phyloP scores from a whole-genome alignment of 306 rosid species.

The Sphenostylis stenocarpa region DNA sequence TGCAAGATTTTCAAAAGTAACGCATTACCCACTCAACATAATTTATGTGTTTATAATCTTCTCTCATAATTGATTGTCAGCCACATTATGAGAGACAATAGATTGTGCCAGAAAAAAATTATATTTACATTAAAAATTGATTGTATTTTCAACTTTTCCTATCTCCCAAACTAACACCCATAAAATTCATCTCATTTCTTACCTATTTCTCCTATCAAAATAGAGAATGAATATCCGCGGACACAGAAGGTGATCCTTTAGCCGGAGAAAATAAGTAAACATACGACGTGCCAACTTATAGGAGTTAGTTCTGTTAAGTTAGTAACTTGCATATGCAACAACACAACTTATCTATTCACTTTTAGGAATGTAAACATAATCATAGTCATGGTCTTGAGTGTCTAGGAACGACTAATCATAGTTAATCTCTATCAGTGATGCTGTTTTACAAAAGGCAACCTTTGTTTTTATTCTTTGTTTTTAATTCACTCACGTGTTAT shows the following conservation, averaged over 20 bases:
- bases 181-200: too few relatives aligned
- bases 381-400: conserved; percentile 4
- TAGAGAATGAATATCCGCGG: background rate
- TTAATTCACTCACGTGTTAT: conserved; percentile 21
- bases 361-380: background rate
- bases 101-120: too few relatives aligned
- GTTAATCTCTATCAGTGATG: background rate
- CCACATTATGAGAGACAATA: too few relatives aligned
- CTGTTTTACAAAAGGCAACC: conserved; percentile 15
- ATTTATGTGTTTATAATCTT: too few relatives aligned
- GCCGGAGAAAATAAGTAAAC: background rate
- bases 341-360: background rate
- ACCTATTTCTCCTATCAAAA: background rate
- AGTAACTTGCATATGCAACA: background rate
- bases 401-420: too few relatives aligned
- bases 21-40: background rate
- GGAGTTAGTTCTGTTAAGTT: background rate
- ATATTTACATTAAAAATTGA: too few relatives aligned
- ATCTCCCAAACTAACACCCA: too few relatives aligned
- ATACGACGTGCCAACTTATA: background rate
- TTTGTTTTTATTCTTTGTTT: background rate
- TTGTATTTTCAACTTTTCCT: too few relatives aligned
- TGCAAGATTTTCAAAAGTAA: background rate
- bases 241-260: background rate
- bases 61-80: too few relatives aligned